These are phyloP conservation scores for Bromus sterilis DNA, from an alignment of 176 grass and related monocot genomes.

Conservation along the genomic window DNA sequence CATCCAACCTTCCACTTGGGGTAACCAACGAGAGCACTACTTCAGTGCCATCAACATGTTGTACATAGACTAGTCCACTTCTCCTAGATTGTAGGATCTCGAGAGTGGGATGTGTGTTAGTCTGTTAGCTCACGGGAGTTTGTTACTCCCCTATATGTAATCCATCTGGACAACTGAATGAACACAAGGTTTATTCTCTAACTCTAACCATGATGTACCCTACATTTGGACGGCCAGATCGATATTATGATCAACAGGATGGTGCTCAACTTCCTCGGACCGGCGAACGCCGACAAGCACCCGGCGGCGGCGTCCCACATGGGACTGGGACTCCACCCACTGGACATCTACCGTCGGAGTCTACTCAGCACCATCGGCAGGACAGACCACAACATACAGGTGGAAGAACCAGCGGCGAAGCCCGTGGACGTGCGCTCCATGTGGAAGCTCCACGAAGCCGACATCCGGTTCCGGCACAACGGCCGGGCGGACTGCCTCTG, in stretches of 20 bases:
- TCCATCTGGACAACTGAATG: too few relatives aligned
- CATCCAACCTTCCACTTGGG: too few relatives aligned
- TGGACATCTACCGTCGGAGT: slow-evolving; percentile 41
- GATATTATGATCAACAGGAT: slow-evolving; percentile 37
- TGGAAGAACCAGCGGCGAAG: not conserved
- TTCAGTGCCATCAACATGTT: too few relatives aligned
- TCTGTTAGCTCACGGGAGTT: too few relatives aligned
- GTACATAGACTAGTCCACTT: too few relatives aligned
- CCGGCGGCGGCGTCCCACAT: not conserved
- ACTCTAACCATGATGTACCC: not conserved
- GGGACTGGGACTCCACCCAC: slow-evolving; percentile 37
- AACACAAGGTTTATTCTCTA: too few relatives aligned
- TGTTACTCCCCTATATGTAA: too few relatives aligned
- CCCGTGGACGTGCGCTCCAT: slow-evolving; percentile 28
- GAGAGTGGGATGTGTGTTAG: too few relatives aligned
- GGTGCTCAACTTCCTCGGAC: slow-evolving; percentile 33
- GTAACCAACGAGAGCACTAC: too few relatives aligned
- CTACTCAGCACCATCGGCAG: slow-evolving; percentile 15
- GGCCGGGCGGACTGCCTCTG: slow-evolving; percentile 23
- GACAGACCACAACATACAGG: not conserved
- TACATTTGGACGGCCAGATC: not conserved
- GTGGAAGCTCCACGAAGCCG: slow-evolving; percentile 50
- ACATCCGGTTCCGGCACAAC: slow-evolving; percentile 51
- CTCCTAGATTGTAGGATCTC: too few relatives aligned
- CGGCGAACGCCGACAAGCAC: not conserved